Base-by-base conservation (phyloP, 2,329 filamentous ascomycete genomes). In the Phoma herbarum region DNA sequence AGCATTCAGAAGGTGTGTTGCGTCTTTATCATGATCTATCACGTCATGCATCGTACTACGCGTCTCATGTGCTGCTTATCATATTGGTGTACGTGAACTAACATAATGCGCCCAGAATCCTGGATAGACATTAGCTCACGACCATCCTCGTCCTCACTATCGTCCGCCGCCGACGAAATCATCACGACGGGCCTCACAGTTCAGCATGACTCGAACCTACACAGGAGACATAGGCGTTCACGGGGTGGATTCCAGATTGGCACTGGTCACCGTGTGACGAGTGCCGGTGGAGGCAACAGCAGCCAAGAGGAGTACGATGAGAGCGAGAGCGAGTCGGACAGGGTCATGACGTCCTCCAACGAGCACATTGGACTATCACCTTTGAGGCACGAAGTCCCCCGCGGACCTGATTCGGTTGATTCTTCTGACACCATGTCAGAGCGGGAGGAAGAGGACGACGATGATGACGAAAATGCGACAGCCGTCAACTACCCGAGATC, bases 251-350 rank as follows among this genome's bases (percentile, higher is more conserved):
- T 77, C 58, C 70, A 70, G 11, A 60, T 74, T 54, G 75, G 73
- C 44, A 72, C 72, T 20, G 70, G 72, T 39, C 63, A 74, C 43
- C 79, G 80, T 39, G 79, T 84, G 16, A 73, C 77, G 26, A 83
- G 80, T 59, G 70, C 75, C 7, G 70, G 67, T 47, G 75, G 71
- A 41, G 81, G 80, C 31, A 95, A 92, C 50, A 96, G 92, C 77
- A 96, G 93, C 71, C 92, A 97, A 75, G 93, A 97, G 68, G 93
- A 97, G 79, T 96, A 96, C 70, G 92, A 96, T 31, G 93, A 97
- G 80, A 96, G 90, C 62, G 93, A 96, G 76, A 96, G 86, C 77
- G 93, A 97, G 62, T 92, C 93, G 41, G 93, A 97, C 69, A 86
- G 84, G 54, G 81, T 87, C 49, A 81, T 88, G 79, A 86, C 84